Percentiles rank a stretch among this genome's conserved stretches.
phyloP scores from a whole-genome alignment of 2,329 filamentous ascomycete species.

The Colletotrichum sp. region DNA sequence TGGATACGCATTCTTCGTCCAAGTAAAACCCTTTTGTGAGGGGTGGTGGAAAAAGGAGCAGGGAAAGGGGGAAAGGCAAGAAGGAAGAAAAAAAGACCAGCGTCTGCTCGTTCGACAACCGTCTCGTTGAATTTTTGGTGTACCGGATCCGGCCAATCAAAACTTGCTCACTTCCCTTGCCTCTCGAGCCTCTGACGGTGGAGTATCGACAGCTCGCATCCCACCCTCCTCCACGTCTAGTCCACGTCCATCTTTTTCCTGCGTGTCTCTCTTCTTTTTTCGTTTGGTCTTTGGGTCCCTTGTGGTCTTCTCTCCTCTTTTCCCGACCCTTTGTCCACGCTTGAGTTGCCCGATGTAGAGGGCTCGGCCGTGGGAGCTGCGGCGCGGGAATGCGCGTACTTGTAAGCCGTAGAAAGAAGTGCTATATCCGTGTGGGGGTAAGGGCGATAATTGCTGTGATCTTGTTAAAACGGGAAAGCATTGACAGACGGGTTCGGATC shows the following conservation, averaged over 20 bases:
- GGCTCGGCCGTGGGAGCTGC: neutral
- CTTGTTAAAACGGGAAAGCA: neutral
- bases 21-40: neutral
- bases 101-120: conserved; percentile 9
- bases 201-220: conserved; percentile 5
- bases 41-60: neutral
- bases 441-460: neutral
- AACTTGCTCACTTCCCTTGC: conserved; percentile 46
- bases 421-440: neutral
- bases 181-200: conserved; percentile 19
- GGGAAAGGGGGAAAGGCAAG: neutral
- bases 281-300: neutral
- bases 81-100: neutral
- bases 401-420: neutral
- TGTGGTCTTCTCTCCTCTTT: neutral
- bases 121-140: conserved; percentile 18
- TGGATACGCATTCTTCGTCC: conserved; percentile 18
- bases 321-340: neutral
- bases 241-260: neutral
- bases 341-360: conserved; percentile 4
- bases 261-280: neutral
- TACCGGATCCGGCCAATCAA: conserved; percentile 41
- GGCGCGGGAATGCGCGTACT: neutral
- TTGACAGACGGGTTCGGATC: neutral
- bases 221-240: conserved; percentile 16